phyloP scores from a whole-genome alignment of 208 protist species.

The Leishmania gerbilli region DNA sequence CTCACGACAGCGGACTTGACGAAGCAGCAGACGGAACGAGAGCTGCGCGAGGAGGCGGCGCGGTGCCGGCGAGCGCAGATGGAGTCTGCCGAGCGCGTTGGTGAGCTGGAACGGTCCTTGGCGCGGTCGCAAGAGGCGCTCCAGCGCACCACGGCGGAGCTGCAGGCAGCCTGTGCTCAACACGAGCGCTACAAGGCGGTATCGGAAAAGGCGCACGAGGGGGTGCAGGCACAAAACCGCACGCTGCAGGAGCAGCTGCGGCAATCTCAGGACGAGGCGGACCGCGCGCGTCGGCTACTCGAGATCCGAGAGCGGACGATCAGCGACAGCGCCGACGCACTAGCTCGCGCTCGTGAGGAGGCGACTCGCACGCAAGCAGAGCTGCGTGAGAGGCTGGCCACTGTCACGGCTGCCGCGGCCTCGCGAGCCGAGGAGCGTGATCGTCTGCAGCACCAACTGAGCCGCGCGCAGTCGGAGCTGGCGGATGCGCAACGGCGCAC shows the following conservation, averaged over 20 bases:
- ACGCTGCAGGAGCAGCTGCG: conserved; percentile 28
- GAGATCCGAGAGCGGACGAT: conserved; percentile 36
- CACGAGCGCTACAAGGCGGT: conserved; percentile 28
- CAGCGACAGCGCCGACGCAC: conserved; percentile 20
- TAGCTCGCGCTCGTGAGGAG: conserved; percentile 29
- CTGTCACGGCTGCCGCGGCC: conserved; percentile 24
- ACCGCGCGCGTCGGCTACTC: conserved; percentile 15
- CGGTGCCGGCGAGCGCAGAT: conserved; percentile 13
- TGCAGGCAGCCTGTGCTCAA: conserved; percentile 12
- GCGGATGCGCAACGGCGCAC: conserved; percentile 34
- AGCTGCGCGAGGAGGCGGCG: conserved; percentile 29
- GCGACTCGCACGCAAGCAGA: conserved; percentile 25
- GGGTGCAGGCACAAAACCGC: conserved; percentile 30
- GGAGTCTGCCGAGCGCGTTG: conserved; percentile 19
- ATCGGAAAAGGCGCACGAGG: conserved; percentile 23
- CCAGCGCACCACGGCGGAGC: conserved; percentile 26
- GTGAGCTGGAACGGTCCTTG: conserved; percentile 30
- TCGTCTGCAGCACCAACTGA: conserved; percentile 47
- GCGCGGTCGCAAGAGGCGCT: conserved; percentile 7
- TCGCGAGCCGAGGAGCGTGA: conserved; percentile 41
- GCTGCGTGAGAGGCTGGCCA: conserved; percentile 45
- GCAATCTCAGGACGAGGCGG: conserved; percentile 30
- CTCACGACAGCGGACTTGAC: background rate
- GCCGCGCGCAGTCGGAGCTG: conserved; percentile 41
- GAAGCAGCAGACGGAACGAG: conserved; percentile 21